A percentile compares a stretch with the other conserved stretches of the same genome.
phyloP scores from a whole-genome alignment of 2,329 filamentous ascomycete genomes.

The Cladophialophora psammophila region DNA sequence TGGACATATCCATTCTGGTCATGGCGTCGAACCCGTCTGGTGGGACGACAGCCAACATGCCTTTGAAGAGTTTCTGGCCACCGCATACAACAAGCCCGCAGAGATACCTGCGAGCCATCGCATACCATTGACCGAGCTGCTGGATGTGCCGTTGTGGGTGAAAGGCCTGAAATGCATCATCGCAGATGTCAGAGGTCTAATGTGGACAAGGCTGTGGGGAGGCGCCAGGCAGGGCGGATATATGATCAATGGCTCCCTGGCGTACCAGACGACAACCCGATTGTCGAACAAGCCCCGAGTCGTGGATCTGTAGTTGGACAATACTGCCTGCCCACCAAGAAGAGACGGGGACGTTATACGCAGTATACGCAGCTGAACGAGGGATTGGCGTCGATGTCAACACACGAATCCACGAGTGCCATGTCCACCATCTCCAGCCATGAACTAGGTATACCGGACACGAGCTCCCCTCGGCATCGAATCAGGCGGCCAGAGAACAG shows the following conservation, averaged over 20 bases:
- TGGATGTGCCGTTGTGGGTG: constrained; percentile 56
- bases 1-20: constrained; percentile 81
- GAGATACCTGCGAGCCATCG: constrained; percentile 38
- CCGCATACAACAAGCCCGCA: constrained; percentile 42
- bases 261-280: constrained; percentile 49
- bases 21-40: constrained; percentile 72
- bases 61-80: constrained; percentile 70
- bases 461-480: not conserved
- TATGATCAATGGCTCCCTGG: constrained; percentile 69
- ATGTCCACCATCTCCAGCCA: not conserved
- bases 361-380: constrained; percentile 2
- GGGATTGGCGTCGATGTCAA: not conserved
- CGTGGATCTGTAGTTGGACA: constrained; percentile 43
- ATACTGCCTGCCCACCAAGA: not conserved
- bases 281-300: constrained; percentile 50
- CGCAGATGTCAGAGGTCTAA: constrained; percentile 62
- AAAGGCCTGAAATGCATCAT: constrained; percentile 60
- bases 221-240: constrained; percentile 58
- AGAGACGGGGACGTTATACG: not conserved
- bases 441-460: too few species aligned
- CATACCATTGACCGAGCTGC: constrained; percentile 47
- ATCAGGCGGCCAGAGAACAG: not conserved
- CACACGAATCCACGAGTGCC: not conserved
- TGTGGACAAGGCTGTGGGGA: constrained; percentile 68
- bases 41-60: constrained; percentile 77